Percentiles rank a stretch among this genome's conserved stretches.
Conservation (phyloP, 176 grass and related monocot genomes). For the Secale cereale region DNA sequence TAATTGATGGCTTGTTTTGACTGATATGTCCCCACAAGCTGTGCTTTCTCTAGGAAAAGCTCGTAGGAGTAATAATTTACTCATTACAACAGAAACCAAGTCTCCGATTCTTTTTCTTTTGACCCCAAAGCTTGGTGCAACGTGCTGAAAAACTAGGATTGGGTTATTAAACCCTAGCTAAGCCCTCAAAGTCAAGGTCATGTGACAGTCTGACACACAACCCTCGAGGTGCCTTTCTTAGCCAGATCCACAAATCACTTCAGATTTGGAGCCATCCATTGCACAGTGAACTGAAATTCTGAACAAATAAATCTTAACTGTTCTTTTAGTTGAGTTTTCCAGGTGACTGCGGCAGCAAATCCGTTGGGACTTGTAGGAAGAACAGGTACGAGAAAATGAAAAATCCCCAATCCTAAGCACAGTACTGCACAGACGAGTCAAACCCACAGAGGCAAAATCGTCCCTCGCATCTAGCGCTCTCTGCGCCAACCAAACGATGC, state of each 20-base stretch:
- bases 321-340: not conserved
- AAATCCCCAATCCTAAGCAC: not conserved
- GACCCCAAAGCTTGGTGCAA: slow-evolving; percentile 4
- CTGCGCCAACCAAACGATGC: not conserved
- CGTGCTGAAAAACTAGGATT: slow-evolving; percentile 27
- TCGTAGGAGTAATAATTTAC: not conserved
- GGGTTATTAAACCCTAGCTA: slow-evolving; percentile 48
- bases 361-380: slow-evolving; percentile 1
- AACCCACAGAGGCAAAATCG: not conserved
- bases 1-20: not conserved
- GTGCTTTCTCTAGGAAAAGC: not conserved
- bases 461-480: not conserved
- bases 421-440: not conserved
- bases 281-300: not conserved
- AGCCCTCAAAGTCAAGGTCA: slow-evolving; percentile 40
- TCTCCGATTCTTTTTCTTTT: not conserved
- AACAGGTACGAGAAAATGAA: not conserved
- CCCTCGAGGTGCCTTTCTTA: slow-evolving; percentile 21
- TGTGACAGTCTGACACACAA: not conserved
- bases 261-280: not conserved
- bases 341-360: not conserved
- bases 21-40: not conserved
- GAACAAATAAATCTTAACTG: not conserved
- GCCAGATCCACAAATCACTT: slow-evolving; percentile 20
- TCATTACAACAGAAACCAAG: slow-evolving; percentile 1